Base-by-base conservation (phyloP, 2,329 filamentous ascomycete genomes). In the Aspergillus persii region DNA sequence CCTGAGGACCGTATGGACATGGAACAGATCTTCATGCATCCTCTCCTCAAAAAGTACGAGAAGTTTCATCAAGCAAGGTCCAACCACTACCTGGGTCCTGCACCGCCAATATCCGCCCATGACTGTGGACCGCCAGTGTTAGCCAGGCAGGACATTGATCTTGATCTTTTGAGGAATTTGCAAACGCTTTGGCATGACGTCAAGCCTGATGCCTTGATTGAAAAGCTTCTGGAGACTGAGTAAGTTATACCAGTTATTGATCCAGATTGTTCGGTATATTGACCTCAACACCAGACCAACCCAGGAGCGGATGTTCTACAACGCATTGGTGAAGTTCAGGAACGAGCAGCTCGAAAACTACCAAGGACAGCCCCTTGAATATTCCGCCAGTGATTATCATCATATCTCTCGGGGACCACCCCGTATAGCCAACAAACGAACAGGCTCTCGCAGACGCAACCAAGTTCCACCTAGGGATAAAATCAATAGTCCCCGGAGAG, bases 281-380 rank as follows among this genome's bases (percentile, higher is more conserved):
- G 49, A 52, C 50, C 30, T 30, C 3, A 7, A 8, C 57, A 9
- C 58, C 60, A 94, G 90, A 63, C 81, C 85, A 4, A 98, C 96
- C 64, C 91, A 96, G 57, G 92, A 97, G 71, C 96, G 96, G 71
- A 84, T 94, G 65, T 97, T 98, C 75, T 99, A 98, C 75, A 89
- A 87, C 76, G 84, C 96, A 23, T 83, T 99, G 7, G 78, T 89
- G 64, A 89, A 89, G 73, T 96, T 96, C 73, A 86, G 91, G 49
- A 88, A 96, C 63, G 87, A 91, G 62, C 89, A 95, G 66, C 76
- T 96, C 1, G 93, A 98, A 72, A 91, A 96, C 70, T 98, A 95
- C 70, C 78, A 82, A 56, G 89, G 89, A 60, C 87, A 88, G 31
- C 85, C 90, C 26, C 79, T 97, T 57, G 86, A 86, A n/a, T 90